Evolutionary conservation across 2,329 filamentous ascomycete species (phyloP), one percentile per base, ranked within the genome.

Genomic region (Cladobotryum mycophilum): DNA sequence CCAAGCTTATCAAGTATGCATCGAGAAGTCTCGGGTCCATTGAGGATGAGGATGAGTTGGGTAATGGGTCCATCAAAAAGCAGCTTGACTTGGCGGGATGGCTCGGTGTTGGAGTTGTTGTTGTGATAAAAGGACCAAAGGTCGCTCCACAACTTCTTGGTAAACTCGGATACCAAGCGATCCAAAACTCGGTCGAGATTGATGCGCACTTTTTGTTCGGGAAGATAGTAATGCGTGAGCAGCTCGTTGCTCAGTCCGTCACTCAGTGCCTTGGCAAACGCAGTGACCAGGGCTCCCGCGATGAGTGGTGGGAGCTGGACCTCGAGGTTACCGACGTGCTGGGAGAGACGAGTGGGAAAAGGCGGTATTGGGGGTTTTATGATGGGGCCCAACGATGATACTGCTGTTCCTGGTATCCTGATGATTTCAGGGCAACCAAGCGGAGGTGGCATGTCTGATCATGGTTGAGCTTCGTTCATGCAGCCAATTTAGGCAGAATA

Each of bases 21-120:
- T 22, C 55, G 57, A 5, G 67, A 57, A 14, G 64, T 62, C 52
- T 70, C 67, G 5, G 67, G 67, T 1, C 67, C 64, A 42, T 67
- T 66, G 35, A 70, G 62, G 13, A 69, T 61, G 6, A 70, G 58
- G 11, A 69, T 54, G n/a, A 69, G 56, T 48, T 70, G 67, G 12
- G 64, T 63, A n/a, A 70, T 57, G 5, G 67, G 67, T 0, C 67
- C 67, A 35, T 69, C 64, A 12, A 70, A 70, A 3, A 70, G 54
- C 5, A 65, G 60, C 18, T 57, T 57, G 40, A 69, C 61, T 43
- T 69, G 67, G 14, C 59, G 60, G 1, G 58, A 56, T 4, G 60
- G 62, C n/a, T 60, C 57, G 8, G 54, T 15, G 3, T 61, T 49
- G 60, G 56, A 3, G 34, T 7, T 8, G 25, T 7, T 8, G 25